Base-by-base conservation (phyloP, 2,329 filamentous ascomycete species). In the Claviceps cyperi region DNA sequence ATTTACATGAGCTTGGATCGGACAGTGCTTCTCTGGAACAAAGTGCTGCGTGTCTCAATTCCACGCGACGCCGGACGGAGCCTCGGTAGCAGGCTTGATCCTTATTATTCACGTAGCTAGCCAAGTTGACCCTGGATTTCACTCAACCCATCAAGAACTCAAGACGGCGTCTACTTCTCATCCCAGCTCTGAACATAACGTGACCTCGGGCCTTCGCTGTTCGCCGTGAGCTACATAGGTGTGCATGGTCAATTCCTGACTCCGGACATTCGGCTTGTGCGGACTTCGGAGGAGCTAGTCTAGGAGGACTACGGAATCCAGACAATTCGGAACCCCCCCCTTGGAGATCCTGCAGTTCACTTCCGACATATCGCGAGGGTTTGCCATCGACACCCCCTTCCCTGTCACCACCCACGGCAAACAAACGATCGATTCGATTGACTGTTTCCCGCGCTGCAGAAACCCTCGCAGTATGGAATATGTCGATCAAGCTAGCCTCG, bases 381-480 rank as follows among this genome's bases (percentile, higher is more conserved):
- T 49, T 49, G 46, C 47, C 37, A 43, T 47, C 38, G 36, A 8
- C 9, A 5, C 4, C 32, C 13, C 28, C 36, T 3, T 13, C 35
- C 11, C 45, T n/a, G 19, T 19, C 48, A 39, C 47, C 28, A 43
- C 32, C 35, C 7, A 9, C 17, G 14, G 32, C 21, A 41, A 2
- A 43, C 41, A n/a, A n/a, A 14, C 28, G 36, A 14, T 14, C n/a
- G 7, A 48, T 15, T 14, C 9, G 3, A 11, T 19, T 6, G 21
- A 17, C n/a, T 9, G 21, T 40, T 19, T n/a, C n/a, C n/a, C 36
- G 39, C 35, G 17, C 35, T 40, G 14, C 36, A 17, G 21, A 8
- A 8, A 36, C 48, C 35, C 22, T 49, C 47, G 13, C 64, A 66
- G 60, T 54, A 67, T 67, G 64, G 64, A 58, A 66, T 40, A 67